Base-by-base conservation (phyloP, 1,284 basidiomycete species). In the Ustilago bromivora region DNA sequence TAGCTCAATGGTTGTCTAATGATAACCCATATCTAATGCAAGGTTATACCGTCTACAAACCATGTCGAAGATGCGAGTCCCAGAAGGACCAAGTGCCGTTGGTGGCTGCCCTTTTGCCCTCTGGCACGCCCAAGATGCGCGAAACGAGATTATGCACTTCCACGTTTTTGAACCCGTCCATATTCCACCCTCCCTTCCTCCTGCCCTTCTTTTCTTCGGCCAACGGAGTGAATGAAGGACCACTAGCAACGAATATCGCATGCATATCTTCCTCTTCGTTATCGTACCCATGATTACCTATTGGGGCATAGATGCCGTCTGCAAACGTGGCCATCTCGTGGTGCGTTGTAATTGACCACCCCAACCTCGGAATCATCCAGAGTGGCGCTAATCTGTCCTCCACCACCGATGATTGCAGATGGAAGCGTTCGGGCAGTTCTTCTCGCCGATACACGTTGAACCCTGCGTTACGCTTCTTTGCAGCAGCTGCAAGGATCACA, bases 191-290 rank as follows among this genome's bases (percentile, higher is more conserved):
- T 89, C 34, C 19, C n/a, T 40, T 38, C 56, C 12, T 13, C 17
- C 15, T 17, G 10, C n/a, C 17, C 52, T 47, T 13, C 13, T 43
- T 53, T 31, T 4, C 90, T 89, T 2, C 13, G 15, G 31, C 38
- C 12, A 55, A 3, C 58, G 89, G 89, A 5, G 89, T 86, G 12
- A 92, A 91, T 83, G 94, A 94, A 0, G 94, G 94, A 1, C 94
- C 94, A 82, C 93, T 92, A 2, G 93, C 93, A 71, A 96, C 92
- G 86, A 96, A 96, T 85, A 94, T 92, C 0, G 94, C 94, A 63
- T 91, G 91, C 95, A 96, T 96, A 4, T 92, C 89, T 10, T 88
- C 82, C 46, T 91, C 89, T 15, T 89, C 85, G 76, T 94, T 94
- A 83, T 95, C 94, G 83, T 94, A 94, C 11, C 92, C 93, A 76